Percentiles rank a stretch among this genome's conserved stretches.
Evolutionary conservation across 306 rosid species (phyloP).

Genomic region (Citrullus colocynthis): DNA sequence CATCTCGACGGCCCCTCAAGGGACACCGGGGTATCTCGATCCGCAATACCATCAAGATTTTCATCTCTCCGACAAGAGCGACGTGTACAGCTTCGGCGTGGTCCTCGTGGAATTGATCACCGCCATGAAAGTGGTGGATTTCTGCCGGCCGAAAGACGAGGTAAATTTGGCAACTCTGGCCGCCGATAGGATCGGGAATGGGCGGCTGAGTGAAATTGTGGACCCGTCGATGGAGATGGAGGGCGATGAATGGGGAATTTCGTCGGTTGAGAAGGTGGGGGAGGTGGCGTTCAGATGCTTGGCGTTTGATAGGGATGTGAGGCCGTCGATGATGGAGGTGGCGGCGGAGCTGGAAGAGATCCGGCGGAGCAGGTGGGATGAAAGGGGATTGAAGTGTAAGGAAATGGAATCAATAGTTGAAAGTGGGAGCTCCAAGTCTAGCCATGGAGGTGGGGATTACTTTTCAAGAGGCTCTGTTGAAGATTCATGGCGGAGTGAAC

Average conservation of each 20-base stretch:
- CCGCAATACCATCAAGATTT: slow-evolving; percentile 93
- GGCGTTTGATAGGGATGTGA: slow-evolving; percentile 80
- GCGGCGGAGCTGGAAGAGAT: slow-evolving; percentile 61
- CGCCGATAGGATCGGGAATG: slow-evolving; percentile 52
- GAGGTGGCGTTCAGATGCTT: slow-evolving; percentile 89
- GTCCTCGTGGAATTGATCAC: slow-evolving; percentile 82
- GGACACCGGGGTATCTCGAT: slow-evolving; percentile 92
- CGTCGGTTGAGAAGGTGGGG: slow-evolving; percentile 51
- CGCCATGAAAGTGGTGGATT: slow-evolving; percentile 73
- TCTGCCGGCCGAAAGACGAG: slow-evolving; percentile 58
- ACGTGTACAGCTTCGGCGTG: slow-evolving; percentile 87
- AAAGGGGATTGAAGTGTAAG: slow-evolving; percentile 17
- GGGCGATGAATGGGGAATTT: slow-evolving; percentile 34
- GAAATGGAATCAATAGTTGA: slow-evolving; percentile 4
- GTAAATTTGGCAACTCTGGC: slow-evolving; percentile 70
- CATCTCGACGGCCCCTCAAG: slow-evolving; percentile 91
- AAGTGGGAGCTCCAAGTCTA: slow-evolving; percentile 16
- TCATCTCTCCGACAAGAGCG: slow-evolving; percentile 89
- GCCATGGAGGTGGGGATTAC: slow-evolving; percentile 19
- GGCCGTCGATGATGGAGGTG: slow-evolving; percentile 89
- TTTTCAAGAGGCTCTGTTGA: slow-evolving; percentile 58
- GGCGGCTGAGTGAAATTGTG: slow-evolving; percentile 49
- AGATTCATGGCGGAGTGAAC: slow-evolving; percentile 69
- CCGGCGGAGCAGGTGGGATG: slow-evolving; percentile 24
- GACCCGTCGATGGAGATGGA: slow-evolving; percentile 40